These are phyloP conservation scores for Chlorella vulgaris DNA, from an alignment of 139 green algal species.

Conservation along the genomic window DNA sequence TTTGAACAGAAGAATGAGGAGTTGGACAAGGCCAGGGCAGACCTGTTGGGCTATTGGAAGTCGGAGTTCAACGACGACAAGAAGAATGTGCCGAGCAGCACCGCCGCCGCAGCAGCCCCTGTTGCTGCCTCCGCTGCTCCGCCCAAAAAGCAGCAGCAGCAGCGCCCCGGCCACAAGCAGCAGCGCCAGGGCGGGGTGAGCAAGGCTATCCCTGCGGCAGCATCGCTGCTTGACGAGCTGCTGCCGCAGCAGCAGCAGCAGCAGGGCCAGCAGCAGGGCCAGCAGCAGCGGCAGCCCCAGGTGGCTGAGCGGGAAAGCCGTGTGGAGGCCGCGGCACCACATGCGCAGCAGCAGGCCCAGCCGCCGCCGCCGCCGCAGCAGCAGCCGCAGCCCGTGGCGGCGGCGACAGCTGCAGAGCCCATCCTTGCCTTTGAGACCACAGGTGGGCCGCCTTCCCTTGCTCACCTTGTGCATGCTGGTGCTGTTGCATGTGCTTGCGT, in stretches of 20 bases:
- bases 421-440: constrained; percentile 13
- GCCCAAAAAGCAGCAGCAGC: not conserved
- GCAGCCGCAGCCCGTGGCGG: not conserved
- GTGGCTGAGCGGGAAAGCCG: not conserved
- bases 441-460: not conserved
- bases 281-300: not conserved
- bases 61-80: too few relatives aligned
- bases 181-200: too few relatives aligned
- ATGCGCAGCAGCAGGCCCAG: not conserved
- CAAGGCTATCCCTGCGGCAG: not conserved
- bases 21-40: too few relatives aligned
- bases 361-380: not conserved
- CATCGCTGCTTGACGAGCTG: not conserved
- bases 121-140: not conserved
- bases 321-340: not conserved
- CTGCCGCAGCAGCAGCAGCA: not conserved
- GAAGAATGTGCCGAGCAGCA: too few relatives aligned
- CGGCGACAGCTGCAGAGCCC: not conserved
- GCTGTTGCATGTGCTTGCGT: not conserved
- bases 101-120: not conserved
- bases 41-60: too few relatives aligned
- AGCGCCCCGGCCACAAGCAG: too few relatives aligned
- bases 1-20: too few relatives aligned
- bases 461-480: not conserved
- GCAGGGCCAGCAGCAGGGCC: not conserved